Evolutionary conservation across 2,329 filamentous ascomycete species (phyloP), one percentile per base, ranked within the genome.

Genomic region (Curvularia spicifera): DNA sequence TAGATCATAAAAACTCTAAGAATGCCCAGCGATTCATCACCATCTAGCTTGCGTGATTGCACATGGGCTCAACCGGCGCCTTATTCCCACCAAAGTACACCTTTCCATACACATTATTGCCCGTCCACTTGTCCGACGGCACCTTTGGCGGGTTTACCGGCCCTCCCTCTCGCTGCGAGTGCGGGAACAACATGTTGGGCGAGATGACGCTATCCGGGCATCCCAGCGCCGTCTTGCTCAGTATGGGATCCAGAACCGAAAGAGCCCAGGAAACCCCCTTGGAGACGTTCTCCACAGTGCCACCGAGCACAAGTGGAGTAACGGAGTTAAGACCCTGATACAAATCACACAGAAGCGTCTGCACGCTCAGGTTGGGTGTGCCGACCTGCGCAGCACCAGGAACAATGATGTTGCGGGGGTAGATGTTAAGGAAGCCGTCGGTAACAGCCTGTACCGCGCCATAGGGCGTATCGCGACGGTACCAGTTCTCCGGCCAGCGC

Each of bases 401-500:
- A 0, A 66, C 63, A 43, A 76, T 68, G 22, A 71, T 69, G 61
- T 75, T 75, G 22, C 63, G 64, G 8, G 75, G 67, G 48, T 77
- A 78, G 57, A 77, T 76, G 12, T 61, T 43, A 8, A 68, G 59
- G 52, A 75, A 74, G 5, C 60, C 74, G 29, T 78, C 72, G 22
- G 66, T 65, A 33, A 78, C 53, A 7, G 72, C 67, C 42, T 66
- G 72, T 2, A 82, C 68, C 7, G 82, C 71, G 24, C 78, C 78
- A 57, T 83, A 85, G 47, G 83, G 81, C 0, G 77, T 72, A 0
- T 78, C 73, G 3, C 74, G 73, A 46, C 78, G 77, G 70, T 82
- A 85, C 80, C 82, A 85, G 71, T 84, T 84, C 45, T 81, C 78
- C 0, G 83, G 83, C 53, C 84, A 84, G 12, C 77, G 76, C 64